These are phyloP conservation scores for Colletotrichum sp. DNA, from an alignment of 2,329 filamentous ascomycete genomes.

Conservation along the genomic window DNA sequence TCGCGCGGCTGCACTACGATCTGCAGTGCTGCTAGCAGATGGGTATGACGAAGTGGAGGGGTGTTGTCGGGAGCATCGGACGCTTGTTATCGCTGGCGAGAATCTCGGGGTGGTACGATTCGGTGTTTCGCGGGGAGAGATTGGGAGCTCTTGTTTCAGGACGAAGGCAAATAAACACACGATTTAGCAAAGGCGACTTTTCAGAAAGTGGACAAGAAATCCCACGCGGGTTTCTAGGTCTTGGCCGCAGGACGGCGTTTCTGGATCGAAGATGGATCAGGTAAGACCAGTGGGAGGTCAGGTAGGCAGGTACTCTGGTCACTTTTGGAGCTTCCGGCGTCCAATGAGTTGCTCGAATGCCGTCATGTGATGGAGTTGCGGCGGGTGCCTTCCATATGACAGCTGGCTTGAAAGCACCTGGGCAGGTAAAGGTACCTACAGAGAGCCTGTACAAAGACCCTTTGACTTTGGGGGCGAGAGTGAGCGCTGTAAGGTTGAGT, in stretches of 20 bases:
- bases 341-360: constrained; percentile 2
- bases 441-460: background rate
- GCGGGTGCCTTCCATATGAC: background rate
- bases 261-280: constrained; percentile 1
- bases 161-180: background rate
- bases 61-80: constrained; percentile 8
- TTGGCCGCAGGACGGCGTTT: background rate
- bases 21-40: constrained; percentile 10
- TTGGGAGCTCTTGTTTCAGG: background rate
- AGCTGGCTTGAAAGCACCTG: background rate
- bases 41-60: background rate
- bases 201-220: background rate
- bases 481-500: background rate
- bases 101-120: background rate
- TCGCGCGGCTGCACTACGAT: background rate
- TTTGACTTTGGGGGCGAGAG: background rate
- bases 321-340: constrained; percentile 4
- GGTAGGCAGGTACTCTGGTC: background rate
- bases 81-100: background rate
- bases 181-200: background rate
- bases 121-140: background rate
- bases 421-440: background rate
- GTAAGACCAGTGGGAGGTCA: background rate
- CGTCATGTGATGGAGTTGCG: constrained; percentile 15
- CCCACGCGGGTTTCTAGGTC: background rate